A percentile compares a stretch with the other conserved stretches of the same genome.
These are phyloP conservation scores for Aureoboletus auriporus DNA, from an alignment of 768 basidiomycete species.

Conservation along the genomic window DNA sequence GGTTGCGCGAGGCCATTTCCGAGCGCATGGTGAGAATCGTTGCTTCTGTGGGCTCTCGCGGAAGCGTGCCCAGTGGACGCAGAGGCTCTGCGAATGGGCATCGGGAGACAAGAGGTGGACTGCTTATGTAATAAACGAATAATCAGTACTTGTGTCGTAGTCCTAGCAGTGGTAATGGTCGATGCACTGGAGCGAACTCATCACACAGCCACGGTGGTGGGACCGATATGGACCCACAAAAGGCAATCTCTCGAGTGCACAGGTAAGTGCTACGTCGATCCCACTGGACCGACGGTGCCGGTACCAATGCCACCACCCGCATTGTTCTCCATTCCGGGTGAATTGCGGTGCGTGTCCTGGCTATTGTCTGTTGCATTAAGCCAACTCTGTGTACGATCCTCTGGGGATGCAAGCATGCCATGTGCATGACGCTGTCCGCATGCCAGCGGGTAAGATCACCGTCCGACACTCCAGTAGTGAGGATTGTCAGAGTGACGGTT, in stretches of 20 bases:
- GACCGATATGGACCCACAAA: conserved; percentile 42
- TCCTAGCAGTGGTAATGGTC: no score
- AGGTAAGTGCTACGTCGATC: conserved; percentile 15
- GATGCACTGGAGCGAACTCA: background rate
- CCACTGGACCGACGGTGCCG: conserved; percentile 1
- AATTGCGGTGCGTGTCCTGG: conserved; percentile 17
- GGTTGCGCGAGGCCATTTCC: conserved; percentile 31
- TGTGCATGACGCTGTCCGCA: background rate
- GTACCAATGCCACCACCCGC: conserved; percentile 4
- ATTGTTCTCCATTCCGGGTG: conserved; percentile 29
- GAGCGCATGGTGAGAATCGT: conserved; percentile 53
- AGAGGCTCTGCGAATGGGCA: conserved; percentile 60
- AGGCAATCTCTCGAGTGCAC: conserved; percentile 12
- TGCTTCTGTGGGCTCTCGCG: conserved; percentile 55
- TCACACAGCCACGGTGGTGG: conserved; percentile 37
- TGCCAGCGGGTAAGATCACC: background rate
- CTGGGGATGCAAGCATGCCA: background rate
- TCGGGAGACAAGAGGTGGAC: conserved; percentile 13
- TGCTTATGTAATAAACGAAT: conserved; percentile 26
- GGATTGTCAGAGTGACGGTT: conserved; percentile 20
- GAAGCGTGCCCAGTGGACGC: conserved; percentile 46
- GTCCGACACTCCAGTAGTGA: background rate
- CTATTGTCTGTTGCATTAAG: conserved; percentile 26
- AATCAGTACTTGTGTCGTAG: no score
- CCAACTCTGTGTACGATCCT: conserved; percentile 3